Evolutionary conservation across 495 filamentous ascomycete species (phyloP).

Genomic region (Annulohypoxylon nitens): DNA sequence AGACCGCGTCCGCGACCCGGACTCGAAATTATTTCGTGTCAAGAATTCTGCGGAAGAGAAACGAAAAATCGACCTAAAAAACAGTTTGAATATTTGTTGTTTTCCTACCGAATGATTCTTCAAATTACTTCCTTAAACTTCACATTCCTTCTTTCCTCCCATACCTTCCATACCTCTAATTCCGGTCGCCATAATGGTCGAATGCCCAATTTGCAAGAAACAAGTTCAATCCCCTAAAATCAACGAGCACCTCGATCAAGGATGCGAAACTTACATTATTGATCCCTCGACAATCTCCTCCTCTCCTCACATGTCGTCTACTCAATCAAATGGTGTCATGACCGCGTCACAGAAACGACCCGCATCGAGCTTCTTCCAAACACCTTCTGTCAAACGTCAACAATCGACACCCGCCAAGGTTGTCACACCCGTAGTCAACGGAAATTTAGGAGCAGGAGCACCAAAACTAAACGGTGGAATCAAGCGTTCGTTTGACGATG

Average conservation of each 20-base stretch:
- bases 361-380: slow-evolving; percentile 83
- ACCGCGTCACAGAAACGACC: slow-evolving; percentile 62
- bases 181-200: slow-evolving; percentile 70
- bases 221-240: slow-evolving; percentile 80
- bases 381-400: slow-evolving; percentile 70
- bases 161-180: background rate
- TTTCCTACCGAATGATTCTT: background rate
- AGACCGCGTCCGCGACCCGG: slow-evolving; percentile 25
- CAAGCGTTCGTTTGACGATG: slow-evolving; percentile 63
- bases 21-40: slow-evolving; percentile 23
- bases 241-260: slow-evolving; percentile 91
- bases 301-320: slow-evolving; percentile 41
- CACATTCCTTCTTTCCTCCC: background rate
- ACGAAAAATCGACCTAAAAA: background rate
- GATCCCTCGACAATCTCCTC: slow-evolving; percentile 53
- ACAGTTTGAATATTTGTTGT: background rate
- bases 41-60: slow-evolving; percentile 19
- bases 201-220: slow-evolving; percentile 88
- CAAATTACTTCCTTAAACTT: slow-evolving; percentile 4
- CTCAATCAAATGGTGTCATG: slow-evolving; percentile 61
- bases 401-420: slow-evolving; percentile 51
- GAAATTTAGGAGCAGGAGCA: slow-evolving; percentile 28
- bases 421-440: slow-evolving; percentile 46
- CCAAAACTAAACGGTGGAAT: slow-evolving; percentile 40
- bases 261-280: slow-evolving; percentile 74